Conservation (phyloP, 225 moss, liverwort and hornwort species). For the Pseudisothecium myosuroides region DNA sequence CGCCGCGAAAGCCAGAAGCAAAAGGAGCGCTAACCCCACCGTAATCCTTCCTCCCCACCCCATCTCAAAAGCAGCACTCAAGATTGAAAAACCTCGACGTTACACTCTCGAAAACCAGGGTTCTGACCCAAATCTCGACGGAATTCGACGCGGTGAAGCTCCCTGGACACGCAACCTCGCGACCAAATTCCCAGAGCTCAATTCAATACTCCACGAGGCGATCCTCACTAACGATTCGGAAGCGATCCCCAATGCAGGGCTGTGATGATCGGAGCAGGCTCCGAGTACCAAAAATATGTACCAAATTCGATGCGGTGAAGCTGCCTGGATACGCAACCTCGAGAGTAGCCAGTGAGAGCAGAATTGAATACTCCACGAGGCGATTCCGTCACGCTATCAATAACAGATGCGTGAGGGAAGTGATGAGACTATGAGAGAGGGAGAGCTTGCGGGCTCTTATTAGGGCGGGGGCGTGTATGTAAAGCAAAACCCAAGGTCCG, state of each 20-base stretch:
- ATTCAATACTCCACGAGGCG: not conserved
- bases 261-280: not conserved
- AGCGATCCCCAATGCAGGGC: not conserved
- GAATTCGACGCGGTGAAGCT: not conserved
- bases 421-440: not conserved
- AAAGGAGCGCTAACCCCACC: not conserved
- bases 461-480: not conserved
- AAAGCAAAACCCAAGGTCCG: not conserved
- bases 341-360: not conserved
- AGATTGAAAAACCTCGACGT: not conserved
- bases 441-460: not conserved
- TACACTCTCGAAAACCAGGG: not conserved
- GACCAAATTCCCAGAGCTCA: not conserved
- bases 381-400: not conserved
- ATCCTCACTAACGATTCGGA: not conserved
- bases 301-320: not conserved
- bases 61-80: not conserved
- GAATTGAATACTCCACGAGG: not conserved
- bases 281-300: not conserved
- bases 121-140: not conserved
- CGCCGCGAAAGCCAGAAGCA: not conserved
- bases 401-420: not conserved
- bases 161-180: not conserved
- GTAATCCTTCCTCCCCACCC: slow-evolving; percentile 16
- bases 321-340: not conserved